Percentiles rank a stretch among this genome's conserved stretches.
Conservation (phyloP, 108 stramenopile genomes). For the Conticribra weissflogii region DNA sequence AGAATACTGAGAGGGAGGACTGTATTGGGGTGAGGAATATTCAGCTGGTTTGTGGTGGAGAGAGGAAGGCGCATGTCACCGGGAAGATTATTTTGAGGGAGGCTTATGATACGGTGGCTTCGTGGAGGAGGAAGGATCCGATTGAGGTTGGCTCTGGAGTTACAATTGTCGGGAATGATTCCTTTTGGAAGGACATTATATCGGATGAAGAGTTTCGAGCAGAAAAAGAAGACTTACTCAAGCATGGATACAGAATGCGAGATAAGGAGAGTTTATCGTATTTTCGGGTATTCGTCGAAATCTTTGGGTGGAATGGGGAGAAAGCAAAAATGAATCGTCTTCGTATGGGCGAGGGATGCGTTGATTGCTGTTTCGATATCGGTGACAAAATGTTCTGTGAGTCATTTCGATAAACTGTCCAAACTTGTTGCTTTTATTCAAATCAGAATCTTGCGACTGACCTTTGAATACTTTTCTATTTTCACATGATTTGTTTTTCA, state of each 20-base stretch:
- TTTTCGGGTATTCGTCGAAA: constrained; percentile 37
- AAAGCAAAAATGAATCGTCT: constrained; percentile 35
- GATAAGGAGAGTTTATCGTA: constrained; percentile 46
- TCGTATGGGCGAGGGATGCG: constrained; percentile 40
- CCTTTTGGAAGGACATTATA: constrained; percentile 43
- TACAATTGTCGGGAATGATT: constrained; percentile 54
- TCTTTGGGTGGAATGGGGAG: constrained; percentile 38
- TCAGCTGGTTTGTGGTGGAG: constrained; percentile 28
- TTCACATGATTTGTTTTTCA: background rate
- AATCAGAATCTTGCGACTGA: too few relatives aligned
- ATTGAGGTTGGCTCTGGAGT: constrained; percentile 61
- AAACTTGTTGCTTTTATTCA: too few relatives aligned
- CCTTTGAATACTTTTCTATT: too few relatives aligned
- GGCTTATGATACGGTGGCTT: constrained; percentile 59
- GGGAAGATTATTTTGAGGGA: constrained; percentile 63
- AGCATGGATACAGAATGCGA: constrained; percentile 30
- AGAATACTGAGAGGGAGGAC: constrained; percentile 38
- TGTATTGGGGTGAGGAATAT: constrained; percentile 41
- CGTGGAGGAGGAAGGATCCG: constrained; percentile 70
- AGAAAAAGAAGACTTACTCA: constrained; percentile 10
- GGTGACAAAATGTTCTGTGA: constrained; percentile 53
- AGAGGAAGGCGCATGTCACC: constrained; percentile 32
- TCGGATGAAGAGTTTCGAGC: constrained; percentile 35
- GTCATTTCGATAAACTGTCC: too few relatives aligned
- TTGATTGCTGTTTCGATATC: constrained; percentile 57